Evolutionary conservation across 805 yeast species (phyloP).

Genomic region (Blastobotrys peoriensis): DNA sequence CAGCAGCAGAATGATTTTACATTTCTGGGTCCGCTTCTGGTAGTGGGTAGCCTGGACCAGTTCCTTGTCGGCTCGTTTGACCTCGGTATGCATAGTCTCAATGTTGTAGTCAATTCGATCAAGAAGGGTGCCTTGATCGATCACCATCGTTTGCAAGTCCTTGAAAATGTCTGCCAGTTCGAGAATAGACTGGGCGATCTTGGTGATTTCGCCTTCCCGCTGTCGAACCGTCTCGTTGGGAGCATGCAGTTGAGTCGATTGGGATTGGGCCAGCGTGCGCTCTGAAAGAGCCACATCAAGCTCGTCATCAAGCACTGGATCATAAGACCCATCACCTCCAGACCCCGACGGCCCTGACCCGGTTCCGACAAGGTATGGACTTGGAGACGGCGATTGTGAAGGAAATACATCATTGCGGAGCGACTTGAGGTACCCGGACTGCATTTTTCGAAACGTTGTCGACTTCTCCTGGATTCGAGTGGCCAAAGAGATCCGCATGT

Average conservation of each 20-base stretch:
- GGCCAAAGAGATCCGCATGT: constrained; percentile 81
- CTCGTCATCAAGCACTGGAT: constrained; percentile 19
- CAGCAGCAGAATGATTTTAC: constrained; percentile 75
- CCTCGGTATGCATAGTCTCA: constrained; percentile 68
- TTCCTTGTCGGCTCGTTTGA: constrained; percentile 73
- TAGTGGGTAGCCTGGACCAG: constrained; percentile 68
- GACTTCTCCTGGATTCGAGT: constrained; percentile 73
- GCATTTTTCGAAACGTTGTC: constrained; percentile 75
- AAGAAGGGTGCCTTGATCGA: constrained; percentile 91
- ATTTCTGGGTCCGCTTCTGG: constrained; percentile 85
- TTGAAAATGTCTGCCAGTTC: constrained; percentile 91
- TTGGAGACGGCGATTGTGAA: constrained; percentile 11
- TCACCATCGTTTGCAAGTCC: constrained; percentile 84
- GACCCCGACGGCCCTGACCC: constrained; percentile 5
- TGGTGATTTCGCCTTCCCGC: constrained; percentile 84
- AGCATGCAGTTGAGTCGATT: constrained; percentile 26
- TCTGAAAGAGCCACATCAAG: constrained; percentile 30
- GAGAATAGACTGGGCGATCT: constrained; percentile 87
- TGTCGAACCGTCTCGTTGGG: constrained; percentile 46
- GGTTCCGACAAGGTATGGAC: constrained; percentile 11
- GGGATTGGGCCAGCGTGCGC: constrained; percentile 30
- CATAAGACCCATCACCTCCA: constrained; percentile 5
- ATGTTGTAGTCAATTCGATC: constrained; percentile 93
- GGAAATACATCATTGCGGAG: constrained; percentile 68
- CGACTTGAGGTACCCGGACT: constrained; percentile 80